These are phyloP conservation scores for Phytophthora hybrid DNA, from an alignment of 352 stramenopile species.

Conservation along the genomic window DNA sequence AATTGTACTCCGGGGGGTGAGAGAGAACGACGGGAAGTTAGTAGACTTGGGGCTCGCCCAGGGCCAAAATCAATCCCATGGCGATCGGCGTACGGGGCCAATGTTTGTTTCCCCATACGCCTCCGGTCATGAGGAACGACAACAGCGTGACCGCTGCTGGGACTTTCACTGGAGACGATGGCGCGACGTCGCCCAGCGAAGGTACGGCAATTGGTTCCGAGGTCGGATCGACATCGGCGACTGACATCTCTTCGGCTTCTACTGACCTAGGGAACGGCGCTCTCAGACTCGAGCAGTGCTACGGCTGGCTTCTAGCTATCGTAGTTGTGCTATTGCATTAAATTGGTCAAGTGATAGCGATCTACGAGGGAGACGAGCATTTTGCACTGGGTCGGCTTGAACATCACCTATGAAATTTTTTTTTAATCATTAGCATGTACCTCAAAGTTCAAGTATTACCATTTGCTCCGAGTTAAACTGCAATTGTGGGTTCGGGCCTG, in stretches of 20 bases:
- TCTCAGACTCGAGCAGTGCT: background rate
- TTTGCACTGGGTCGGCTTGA: background rate
- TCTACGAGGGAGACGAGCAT: background rate
- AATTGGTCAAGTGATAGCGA: background rate
- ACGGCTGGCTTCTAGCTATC: background rate
- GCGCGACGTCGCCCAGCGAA: constrained; percentile 7
- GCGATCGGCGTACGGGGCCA: too few species aligned
- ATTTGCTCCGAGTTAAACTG: constrained; percentile 6
- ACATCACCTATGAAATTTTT: background rate
- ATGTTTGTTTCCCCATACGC: too few species aligned
- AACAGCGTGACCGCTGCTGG: constrained; percentile 14
- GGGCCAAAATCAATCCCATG: too few species aligned
- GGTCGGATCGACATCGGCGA: constrained; percentile 8
- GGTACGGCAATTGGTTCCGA: constrained; percentile 13
- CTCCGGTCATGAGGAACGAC: constrained; percentile 25
- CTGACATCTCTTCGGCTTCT: constrained; percentile 21
- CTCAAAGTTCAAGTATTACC: background rate
- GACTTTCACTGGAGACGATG: constrained; percentile 11
- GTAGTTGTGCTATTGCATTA: constrained; percentile 4
- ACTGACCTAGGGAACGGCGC: constrained; percentile 19
- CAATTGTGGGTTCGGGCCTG: constrained; percentile 31
- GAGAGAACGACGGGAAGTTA: too few species aligned
- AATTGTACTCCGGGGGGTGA: too few species aligned
- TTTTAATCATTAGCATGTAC: background rate
- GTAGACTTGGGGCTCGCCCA: too few species aligned